Conservation (phyloP, 2,329 filamentous ascomycete species). For the Trichoderma sp. region DNA sequence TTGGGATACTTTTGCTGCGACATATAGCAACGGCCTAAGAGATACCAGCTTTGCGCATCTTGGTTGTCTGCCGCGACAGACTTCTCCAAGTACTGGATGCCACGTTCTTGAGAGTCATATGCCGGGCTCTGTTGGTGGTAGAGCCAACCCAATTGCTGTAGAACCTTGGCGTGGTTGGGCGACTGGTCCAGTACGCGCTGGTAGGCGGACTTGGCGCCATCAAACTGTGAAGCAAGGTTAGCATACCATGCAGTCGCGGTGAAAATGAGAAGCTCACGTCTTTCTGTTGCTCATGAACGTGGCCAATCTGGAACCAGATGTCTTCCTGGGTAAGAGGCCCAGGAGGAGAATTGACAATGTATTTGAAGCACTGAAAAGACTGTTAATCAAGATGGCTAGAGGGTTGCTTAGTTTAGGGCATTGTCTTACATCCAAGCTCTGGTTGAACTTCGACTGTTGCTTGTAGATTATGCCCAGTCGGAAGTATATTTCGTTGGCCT, state of each 20-base stretch:
- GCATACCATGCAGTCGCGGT: not conserved
- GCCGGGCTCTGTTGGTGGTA: constrained; percentile 93
- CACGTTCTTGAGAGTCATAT: constrained; percentile 89
- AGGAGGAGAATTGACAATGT: constrained; percentile 91
- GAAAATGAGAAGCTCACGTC: constrained; percentile 67
- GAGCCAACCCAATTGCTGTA: constrained; percentile 96
- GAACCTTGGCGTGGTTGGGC: constrained; percentile 93
- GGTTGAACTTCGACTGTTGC: constrained; percentile 88
- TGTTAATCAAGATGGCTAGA: not conserved
- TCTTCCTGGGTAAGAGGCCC: constrained; percentile 93
- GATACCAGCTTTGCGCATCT: constrained; percentile 98
- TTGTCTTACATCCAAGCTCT: constrained; percentile 78
- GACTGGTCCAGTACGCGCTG: constrained; percentile 90
- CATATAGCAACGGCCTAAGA: constrained; percentile 98
- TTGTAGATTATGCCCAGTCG: constrained; percentile 99
- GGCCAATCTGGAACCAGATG: constrained; percentile 99
- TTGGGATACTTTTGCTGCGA: constrained; percentile 98
- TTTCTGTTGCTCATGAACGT: constrained; percentile 98
- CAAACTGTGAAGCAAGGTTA: constrained; percentile 61
- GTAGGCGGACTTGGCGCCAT: constrained; percentile 89
- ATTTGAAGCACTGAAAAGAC: constrained; percentile 80
- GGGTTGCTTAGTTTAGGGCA: not conserved
- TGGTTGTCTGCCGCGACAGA: constrained; percentile 94
- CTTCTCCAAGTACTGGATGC: constrained; percentile 96
- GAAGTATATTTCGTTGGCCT: constrained; percentile 99